A percentile compares a stretch with the other conserved stretches of the same genome.
Conservation (phyloP, 2,329 filamentous ascomycete genomes). For the Aspergillus ochraceoroseus region DNA sequence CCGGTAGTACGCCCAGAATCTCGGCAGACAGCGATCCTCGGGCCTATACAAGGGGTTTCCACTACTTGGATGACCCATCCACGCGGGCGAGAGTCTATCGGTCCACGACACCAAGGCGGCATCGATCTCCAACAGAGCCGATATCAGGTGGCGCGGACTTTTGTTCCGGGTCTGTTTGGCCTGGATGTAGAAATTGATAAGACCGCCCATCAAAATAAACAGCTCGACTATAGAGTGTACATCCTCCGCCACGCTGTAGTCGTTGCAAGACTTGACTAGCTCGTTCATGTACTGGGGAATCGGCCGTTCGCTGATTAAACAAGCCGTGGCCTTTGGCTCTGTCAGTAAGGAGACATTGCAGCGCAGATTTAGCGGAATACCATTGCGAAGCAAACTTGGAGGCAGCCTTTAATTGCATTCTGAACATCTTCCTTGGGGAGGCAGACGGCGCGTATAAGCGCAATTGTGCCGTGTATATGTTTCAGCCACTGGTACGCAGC, state of each 20-base stretch:
- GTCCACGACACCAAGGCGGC: neutral
- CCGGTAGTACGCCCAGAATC: too few species aligned
- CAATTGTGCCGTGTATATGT: neutral
- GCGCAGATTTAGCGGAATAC: neutral
- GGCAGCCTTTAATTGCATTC: neutral
- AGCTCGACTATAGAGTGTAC: neutral
- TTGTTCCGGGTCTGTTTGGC: neutral
- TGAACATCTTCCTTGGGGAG: neutral
- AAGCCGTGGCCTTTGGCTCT: neutral
- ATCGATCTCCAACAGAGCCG: neutral
- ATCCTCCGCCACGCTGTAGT: neutral
- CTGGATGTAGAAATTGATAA: neutral
- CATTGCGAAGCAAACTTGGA: conserved; percentile 1
- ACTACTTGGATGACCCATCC: neutral
- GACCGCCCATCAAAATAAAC: neutral
- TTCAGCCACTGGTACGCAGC: conserved; percentile 1
- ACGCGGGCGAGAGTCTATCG: neutral
- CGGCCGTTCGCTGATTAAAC: neutral
- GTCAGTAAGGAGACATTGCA: neutral
- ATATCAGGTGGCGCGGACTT: neutral
- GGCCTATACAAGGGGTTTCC: too few species aligned
- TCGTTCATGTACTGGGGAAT: neutral
- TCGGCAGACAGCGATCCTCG: too few species aligned
- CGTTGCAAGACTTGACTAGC: neutral
- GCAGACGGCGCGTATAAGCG: neutral